These are phyloP conservation scores for Coniferiporia weirii DNA, from an alignment of 1,284 basidiomycete genomes.

Conservation along the genomic window DNA sequence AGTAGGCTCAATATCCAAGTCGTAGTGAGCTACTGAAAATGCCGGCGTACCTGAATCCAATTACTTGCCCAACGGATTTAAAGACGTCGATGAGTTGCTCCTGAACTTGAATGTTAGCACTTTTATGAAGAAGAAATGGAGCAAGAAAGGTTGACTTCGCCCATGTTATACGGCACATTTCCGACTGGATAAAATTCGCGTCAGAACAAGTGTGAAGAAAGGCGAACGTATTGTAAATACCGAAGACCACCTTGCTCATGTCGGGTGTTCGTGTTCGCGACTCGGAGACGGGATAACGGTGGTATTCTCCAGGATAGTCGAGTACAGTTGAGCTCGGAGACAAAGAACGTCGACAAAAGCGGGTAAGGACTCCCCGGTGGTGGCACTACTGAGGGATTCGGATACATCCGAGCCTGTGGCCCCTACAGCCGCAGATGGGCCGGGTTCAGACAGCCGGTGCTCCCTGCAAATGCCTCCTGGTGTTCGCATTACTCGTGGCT, in stretches of 20 bases:
- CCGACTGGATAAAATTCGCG: conserved; percentile 46
- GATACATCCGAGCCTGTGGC: no score
- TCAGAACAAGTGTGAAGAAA: not conserved
- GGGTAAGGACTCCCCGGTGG: no score
- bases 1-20: not conserved
- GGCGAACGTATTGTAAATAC: conserved; percentile 26
- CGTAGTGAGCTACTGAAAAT: not conserved
- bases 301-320: no score
- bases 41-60: conserved; percentile 68
- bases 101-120: conserved; percentile 27
- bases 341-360: no score
- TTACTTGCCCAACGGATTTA: conserved; percentile 80
- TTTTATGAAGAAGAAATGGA: not conserved
- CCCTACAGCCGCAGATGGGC: no score
- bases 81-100: conserved; percentile 82
- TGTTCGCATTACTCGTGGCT: conserved; percentile 15
- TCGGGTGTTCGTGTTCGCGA: not conserved
- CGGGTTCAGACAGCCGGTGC: not conserved
- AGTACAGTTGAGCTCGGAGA: no score
- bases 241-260: conserved; percentile 51
- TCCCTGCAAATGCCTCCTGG: conserved; percentile 8
- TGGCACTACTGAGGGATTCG: no score
- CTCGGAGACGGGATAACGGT: no score
- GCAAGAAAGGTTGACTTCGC: conserved; percentile 44
- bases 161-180: conserved; percentile 85